Conservation (phyloP, 2,329 filamentous ascomycete species). For the Aplosporella prunicola region DNA sequence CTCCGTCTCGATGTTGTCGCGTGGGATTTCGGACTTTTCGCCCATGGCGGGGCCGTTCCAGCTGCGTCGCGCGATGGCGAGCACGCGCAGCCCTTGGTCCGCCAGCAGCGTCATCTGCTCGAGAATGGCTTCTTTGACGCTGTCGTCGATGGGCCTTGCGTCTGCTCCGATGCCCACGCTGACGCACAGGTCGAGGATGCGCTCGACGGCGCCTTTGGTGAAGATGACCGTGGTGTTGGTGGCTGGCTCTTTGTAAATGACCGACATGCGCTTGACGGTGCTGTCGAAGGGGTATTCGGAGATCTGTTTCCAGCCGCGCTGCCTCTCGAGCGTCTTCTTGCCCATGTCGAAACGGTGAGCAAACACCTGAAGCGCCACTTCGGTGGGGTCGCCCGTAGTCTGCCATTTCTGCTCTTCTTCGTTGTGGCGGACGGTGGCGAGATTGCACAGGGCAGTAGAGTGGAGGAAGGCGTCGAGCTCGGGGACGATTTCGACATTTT, state of each 20-base stretch:
- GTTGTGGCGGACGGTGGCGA: slow-evolving; percentile 40
- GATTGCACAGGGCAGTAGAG: slow-evolving; percentile 36
- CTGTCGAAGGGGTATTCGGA: slow-evolving; percentile 33
- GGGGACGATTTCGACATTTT: slow-evolving; percentile 18
- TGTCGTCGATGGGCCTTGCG: slow-evolving; percentile 13
- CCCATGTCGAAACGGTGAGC: slow-evolving; percentile 30
- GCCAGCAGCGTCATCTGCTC: slow-evolving; percentile 46
- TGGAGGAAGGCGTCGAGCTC: slow-evolving; percentile 26
- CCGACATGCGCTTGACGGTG: slow-evolving; percentile 32
- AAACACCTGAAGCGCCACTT: slow-evolving; percentile 31
- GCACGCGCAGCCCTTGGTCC: slow-evolving; percentile 18
- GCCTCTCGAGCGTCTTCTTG: slow-evolving; percentile 20
- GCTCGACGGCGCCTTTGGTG: slow-evolving; percentile 31
- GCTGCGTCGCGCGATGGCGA: slow-evolving; percentile 19
- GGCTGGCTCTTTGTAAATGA: slow-evolving; percentile 26
- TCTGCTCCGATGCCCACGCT: slow-evolving; percentile 26
- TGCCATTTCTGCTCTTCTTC: slow-evolving; percentile 31
- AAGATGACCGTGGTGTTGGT: slow-evolving; percentile 25
- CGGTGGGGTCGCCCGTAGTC: slow-evolving; percentile 29
- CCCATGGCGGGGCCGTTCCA: slow-evolving; percentile 21
- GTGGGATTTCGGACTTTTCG: slow-evolving; percentile 29
- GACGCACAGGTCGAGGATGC: slow-evolving; percentile 11
- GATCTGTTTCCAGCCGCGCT: slow-evolving; percentile 22
- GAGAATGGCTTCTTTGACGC: slow-evolving; percentile 44
- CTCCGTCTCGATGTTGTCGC: slow-evolving; percentile 54